Evolutionary conservation across 495 filamentous ascomycete genomes (phyloP).

Genomic region (Podospora comata): DNA sequence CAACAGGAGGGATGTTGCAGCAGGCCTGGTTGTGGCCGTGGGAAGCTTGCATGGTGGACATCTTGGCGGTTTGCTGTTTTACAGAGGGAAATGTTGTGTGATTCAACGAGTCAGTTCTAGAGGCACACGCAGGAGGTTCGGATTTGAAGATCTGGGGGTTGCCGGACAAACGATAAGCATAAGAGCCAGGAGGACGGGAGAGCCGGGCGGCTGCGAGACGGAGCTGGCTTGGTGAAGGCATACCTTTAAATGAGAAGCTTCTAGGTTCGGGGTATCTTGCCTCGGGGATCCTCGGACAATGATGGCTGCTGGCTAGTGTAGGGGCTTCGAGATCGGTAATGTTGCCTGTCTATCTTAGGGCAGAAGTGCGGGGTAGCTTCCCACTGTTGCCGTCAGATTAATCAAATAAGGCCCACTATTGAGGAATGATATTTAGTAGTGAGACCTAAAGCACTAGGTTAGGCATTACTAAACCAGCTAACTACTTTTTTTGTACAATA

Average conservation of each 20-base stretch:
- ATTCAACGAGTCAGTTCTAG: not conserved
- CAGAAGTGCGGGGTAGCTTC: constrained; percentile 27
- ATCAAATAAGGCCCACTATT: not conserved
- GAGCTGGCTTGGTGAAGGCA: constrained; percentile 22
- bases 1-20: constrained; percentile 69
- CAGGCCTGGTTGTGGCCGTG: constrained; percentile 58
- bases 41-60: constrained; percentile 50
- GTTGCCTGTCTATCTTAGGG: not conserved
- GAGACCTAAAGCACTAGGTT: no score
- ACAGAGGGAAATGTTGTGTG: not conserved
- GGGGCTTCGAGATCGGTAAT: not conserved
- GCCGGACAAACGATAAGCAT: constrained; percentile 17
- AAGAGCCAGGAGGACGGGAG: constrained; percentile 15
- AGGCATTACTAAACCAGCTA: no score
- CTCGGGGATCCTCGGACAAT: not conserved
- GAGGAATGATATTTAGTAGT: no score
- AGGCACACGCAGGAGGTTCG: not conserved
- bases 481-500: no score
- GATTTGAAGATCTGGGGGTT: constrained; percentile 7
- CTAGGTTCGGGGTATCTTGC: not conserved
- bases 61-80: constrained; percentile 33
- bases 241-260: not conserved
- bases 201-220: constrained; percentile 17
- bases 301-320: not conserved
- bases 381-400: not conserved